Evolutionary conservation across 768 basidiomycete genomes (phyloP).

Genomic region (Mycena vulgaris): DNA sequence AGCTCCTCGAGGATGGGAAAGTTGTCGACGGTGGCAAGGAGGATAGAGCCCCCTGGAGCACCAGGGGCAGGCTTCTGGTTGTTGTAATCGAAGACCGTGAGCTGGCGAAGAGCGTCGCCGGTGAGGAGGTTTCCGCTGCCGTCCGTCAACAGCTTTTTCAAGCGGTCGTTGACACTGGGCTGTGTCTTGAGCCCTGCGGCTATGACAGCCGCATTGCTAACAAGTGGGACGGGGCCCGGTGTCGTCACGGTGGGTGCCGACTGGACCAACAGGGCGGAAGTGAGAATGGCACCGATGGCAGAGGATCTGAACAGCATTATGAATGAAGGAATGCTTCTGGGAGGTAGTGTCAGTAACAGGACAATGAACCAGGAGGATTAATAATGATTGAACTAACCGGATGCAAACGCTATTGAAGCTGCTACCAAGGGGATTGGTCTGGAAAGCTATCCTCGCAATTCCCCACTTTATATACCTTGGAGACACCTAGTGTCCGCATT

Average conservation of each 20-base stretch:
- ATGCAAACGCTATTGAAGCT: no score
- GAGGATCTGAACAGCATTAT: background rate
- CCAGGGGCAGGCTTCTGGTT: no score
- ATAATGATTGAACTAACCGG: no score
- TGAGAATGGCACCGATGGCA: background rate
- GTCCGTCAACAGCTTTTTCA: background rate
- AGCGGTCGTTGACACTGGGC: background rate
- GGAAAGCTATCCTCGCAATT: no score
- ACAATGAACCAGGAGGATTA: no score
- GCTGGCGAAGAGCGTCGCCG: background rate
- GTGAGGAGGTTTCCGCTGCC: background rate
- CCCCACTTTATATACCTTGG: no score
- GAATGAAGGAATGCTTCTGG: background rate
- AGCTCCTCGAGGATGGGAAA: no score
- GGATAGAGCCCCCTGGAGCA: no score
- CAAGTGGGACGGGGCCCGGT: background rate
- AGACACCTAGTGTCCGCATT: no score
- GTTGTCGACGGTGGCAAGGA: no score
- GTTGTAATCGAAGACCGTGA: no score
- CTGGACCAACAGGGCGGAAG: background rate
- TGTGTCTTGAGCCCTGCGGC: background rate
- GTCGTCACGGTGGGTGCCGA: background rate
- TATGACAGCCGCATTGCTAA: background rate
- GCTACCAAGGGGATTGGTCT: no score
- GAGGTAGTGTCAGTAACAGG: background rate